These are phyloP conservation scores for Triticum turgidum DNA, from an alignment of 176 grass and related monocot species.

Conservation along the genomic window DNA sequence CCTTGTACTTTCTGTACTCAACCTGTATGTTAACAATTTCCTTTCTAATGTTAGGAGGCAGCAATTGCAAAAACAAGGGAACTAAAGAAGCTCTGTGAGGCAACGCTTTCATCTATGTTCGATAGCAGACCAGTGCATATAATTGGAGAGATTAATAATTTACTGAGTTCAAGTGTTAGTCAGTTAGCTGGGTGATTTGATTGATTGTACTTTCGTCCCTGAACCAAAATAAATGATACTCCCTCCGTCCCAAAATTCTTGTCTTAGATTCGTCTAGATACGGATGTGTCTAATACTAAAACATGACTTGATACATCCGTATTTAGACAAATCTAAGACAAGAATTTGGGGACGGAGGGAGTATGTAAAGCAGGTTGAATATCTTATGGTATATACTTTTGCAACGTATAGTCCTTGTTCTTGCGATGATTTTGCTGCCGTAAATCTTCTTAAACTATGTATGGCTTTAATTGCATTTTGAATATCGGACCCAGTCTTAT, in stretches of 20 bases:
- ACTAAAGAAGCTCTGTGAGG: conserved; percentile 80
- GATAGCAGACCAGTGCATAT: conserved; percentile 89
- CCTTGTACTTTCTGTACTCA: conserved; percentile 18
- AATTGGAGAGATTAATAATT: conserved; percentile 89
- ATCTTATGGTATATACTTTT: conserved; percentile 23
- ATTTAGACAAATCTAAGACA: too few species aligned
- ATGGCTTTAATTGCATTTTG: background rate
- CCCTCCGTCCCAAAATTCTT: too few species aligned
- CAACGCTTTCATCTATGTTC: conserved; percentile 80
- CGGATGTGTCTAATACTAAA: too few species aligned
- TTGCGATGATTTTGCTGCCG: background rate
- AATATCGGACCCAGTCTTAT: background rate
- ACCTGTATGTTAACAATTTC: conserved; percentile 20
- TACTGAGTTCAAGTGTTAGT: conserved; percentile 60
- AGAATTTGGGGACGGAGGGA: too few species aligned
- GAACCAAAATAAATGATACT: conserved; percentile 14
- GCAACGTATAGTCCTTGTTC: background rate
- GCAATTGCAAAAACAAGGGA: conserved; percentile 80
- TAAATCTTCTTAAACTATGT: conserved; percentile 6
- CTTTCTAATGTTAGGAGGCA: conserved; percentile 52
- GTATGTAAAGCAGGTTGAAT: background rate
- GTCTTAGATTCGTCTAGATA: too few species aligned
- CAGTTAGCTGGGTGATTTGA: conserved; percentile 40
- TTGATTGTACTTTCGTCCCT: conserved; percentile 21
- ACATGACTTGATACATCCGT: too few species aligned